Base-by-base conservation (phyloP, 2,329 filamentous ascomycete species). In the Aspergillus tubingensis region DNA sequence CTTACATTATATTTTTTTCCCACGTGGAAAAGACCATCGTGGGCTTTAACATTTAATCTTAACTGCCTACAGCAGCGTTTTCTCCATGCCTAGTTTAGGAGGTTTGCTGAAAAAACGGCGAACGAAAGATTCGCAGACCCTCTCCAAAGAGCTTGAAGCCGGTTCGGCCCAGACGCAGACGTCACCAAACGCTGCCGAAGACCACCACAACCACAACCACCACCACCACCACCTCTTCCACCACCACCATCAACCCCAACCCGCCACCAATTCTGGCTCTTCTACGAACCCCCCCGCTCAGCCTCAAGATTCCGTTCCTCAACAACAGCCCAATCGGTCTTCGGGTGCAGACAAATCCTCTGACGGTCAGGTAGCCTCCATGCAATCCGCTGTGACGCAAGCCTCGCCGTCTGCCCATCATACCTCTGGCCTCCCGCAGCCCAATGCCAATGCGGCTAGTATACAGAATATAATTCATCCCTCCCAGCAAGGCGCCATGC, bases 31-130 rank as follows among this genome's bases (percentile, higher is more conserved):
- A 13, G 65, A 67, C 59, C 65, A 70, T 64, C 71, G 69, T 68
- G 63, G 66, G 70, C 58, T 67, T 41, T 61, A 59, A 57, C 51
- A 50, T 50, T 57, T 57, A 23, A 43, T 27, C 61, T 59, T 61
- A 60, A 52, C 61, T 32, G 58, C 61, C 49, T 60, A 64, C 64
- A 63, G 62, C 63, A 36, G 5, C 67, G 62, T 67, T 65, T 68
- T 64, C 73, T 73, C 75, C 79, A 98, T 99, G 95, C 95, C 93
- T 88, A 91, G 87, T 79, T 86, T 97, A 83, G 92, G 92, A 79
- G 77, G 76, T 57, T 92, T 97, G 76, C 87, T 98, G 77, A 97
- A 97, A 86, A 98, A 96, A 87, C 96, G 96, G 86, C 89, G 92
- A 86, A 96, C 92, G 81, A 96, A 92, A 87, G 92, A 97, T 83